phyloP scores from a whole-genome alignment of 1,284 basidiomycete genomes.

The Cryptococcus wingfieldii region DNA sequence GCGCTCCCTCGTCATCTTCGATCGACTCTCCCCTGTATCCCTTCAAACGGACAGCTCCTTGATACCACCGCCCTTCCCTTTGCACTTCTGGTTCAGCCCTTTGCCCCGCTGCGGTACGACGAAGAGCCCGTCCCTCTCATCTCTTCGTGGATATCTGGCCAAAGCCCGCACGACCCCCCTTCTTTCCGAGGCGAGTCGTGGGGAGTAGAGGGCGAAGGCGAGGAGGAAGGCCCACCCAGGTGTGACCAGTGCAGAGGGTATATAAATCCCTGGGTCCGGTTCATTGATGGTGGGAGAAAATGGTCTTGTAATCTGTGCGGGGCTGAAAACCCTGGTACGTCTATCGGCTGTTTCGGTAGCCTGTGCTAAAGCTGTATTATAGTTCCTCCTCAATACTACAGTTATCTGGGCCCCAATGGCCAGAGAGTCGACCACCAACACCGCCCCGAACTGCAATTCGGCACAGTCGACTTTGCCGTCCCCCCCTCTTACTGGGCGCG shows the following conservation, averaged over 20 bases:
- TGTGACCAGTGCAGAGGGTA: conserved; percentile 86
- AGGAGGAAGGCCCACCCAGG: conserved; percentile 68
- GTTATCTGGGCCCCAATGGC: conserved; percentile 73
- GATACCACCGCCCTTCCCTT: conserved; percentile 80
- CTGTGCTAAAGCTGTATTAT: background rate
- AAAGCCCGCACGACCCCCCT: conserved; percentile 57
- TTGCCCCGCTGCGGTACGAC: conserved; percentile 73
- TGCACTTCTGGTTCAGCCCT: conserved; percentile 82
- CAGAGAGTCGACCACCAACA: conserved; percentile 76
- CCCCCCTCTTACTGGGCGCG: conserved; percentile 83
- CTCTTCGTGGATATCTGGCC: conserved; percentile 44
- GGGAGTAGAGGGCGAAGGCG: conserved; percentile 9
- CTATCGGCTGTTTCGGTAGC: background rate
- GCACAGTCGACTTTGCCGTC: conserved; percentile 88
- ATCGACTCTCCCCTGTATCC: conserved; percentile 67
- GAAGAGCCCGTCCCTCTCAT: conserved; percentile 81
- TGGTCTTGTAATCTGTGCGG: conserved; percentile 94
- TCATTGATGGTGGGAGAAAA: conserved; percentile 74
- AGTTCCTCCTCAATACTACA: conserved; percentile 82
- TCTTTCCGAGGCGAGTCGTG: conserved; percentile 55
- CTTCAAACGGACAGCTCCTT: conserved; percentile 73
- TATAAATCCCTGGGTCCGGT: conserved; percentile 91
- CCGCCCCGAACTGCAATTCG: conserved; percentile 82
- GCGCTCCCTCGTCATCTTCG: conserved; percentile 65
- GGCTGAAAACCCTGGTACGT: conserved; percentile 71